Evolutionary conservation across 2,329 filamentous ascomycete species (phyloP).

Genomic region (Cordyceps cateniannulata): DNA sequence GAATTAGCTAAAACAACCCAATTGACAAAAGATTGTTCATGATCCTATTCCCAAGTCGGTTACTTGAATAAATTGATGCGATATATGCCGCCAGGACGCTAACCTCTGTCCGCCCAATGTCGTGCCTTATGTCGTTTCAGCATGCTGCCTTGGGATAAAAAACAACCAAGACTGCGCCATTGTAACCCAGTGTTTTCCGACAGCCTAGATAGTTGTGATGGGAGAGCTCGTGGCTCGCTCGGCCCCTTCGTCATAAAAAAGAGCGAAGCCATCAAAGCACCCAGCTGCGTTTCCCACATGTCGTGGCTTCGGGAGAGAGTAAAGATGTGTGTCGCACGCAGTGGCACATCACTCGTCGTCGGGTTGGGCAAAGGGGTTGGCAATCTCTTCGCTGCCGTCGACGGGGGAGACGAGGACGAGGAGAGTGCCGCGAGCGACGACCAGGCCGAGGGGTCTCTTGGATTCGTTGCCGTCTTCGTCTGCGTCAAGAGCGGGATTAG

Average conservation of each 20-base stretch:
- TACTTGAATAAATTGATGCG: neutral
- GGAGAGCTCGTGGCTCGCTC: neutral
- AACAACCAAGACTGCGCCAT: too few species aligned
- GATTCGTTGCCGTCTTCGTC: slow-evolving; percentile 90
- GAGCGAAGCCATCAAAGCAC: too few species aligned
- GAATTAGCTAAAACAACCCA: neutral
- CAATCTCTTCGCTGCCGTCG: slow-evolving; percentile 92
- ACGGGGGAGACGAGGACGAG: slow-evolving; percentile 88
- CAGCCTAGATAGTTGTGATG: too few species aligned
- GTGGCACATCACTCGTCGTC: slow-evolving; percentile 51
- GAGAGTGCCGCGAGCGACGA: slow-evolving; percentile 86
- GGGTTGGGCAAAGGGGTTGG: slow-evolving; percentile 80
- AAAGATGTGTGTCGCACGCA: too few species aligned
- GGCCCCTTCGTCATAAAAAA: too few species aligned
- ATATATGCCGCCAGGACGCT: neutral
- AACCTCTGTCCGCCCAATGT: neutral
- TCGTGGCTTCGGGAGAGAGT: too few species aligned
- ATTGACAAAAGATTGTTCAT: neutral
- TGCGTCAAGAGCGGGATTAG: slow-evolving; percentile 28
- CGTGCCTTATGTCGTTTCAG: neutral
- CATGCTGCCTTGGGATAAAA: neutral
- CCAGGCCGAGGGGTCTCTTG: slow-evolving; percentile 72
- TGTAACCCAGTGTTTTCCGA: too few species aligned
- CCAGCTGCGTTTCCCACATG: too few species aligned
- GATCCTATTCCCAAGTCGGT: neutral